Evolutionary conservation across 176 grass and related monocot genomes (phyloP), one percentile per base, ranked within the genome.

Genomic region (Zizania latifolia): DNA sequence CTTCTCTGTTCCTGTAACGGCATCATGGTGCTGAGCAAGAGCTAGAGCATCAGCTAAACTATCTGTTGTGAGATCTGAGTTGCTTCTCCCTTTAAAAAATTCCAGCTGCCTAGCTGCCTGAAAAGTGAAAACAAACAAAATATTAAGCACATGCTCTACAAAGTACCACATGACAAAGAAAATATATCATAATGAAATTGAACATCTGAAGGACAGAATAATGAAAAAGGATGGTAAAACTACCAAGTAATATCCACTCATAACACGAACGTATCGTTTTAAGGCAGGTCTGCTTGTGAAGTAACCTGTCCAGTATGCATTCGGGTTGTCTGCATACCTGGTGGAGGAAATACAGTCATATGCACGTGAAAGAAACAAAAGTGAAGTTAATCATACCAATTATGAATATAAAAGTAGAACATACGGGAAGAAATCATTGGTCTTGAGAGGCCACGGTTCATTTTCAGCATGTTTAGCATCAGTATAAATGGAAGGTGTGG

Each of bases 261-360:
- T 93, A 75, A 72, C 30, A 70, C 90, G 86, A 46, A 91, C 81
- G 77, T 93, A 97, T 74, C 84, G 79, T 83, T 97, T 93, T 82
- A 97, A 75, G 65, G 88, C 78, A 71, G 94, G 90, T 78, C 94
- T 93, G 78, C 94, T 97, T 69, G 94, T 97, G 86, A 97, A 97
- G 81, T 92, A 97, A 55, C 94, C 94, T 19, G 94, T 93, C 94
- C 94, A 97, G 72, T 97, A 97, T 36, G 94, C 81, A 83, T 97
- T 97, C 62, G 86, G 84, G 33, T 89, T 30, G 75, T 97, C 94
- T 91, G 94, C 94, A 92, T 97, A 97, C 85, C 94, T 97, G 86
- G 41, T 74, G 31, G 10, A 64, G 60, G 26, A 85, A 74, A 71
- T 65, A 90, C 8, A 24, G 72, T 82, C 67, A 87, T 77, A 77